phyloP scores from a whole-genome alignment of 2,329 filamentous ascomycete species.

The Rhinocladiella mackenziei region DNA sequence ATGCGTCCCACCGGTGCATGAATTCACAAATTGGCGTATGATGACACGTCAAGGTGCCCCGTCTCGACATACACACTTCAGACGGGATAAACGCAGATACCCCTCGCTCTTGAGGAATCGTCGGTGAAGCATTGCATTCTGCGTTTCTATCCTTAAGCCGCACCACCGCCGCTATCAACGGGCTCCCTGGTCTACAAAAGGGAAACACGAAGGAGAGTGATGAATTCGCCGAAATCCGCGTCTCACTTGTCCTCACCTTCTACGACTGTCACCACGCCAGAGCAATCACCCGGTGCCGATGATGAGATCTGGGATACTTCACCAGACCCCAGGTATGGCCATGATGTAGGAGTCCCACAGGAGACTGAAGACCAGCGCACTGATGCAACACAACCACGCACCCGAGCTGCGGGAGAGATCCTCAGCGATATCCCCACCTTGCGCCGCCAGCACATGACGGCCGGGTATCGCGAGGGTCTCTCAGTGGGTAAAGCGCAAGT shows the following conservation, averaged over 20 bases:
- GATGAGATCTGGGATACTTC: constrained; percentile 28
- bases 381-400: not conserved
- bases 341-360: not conserved
- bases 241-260: constrained; percentile 11
- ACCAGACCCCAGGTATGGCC: constrained; percentile 16
- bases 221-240: constrained; percentile 4
- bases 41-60: too few relatives aligned
- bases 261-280: constrained; percentile 23
- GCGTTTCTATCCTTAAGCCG: too few relatives aligned
- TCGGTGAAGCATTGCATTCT: too few relatives aligned
- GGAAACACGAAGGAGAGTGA: too few relatives aligned
- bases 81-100: not conserved
- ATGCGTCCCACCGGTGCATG: too few relatives aligned
- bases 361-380: not conserved
- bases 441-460: constrained; percentile 71
- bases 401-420: constrained; percentile 1
- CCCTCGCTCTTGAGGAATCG: not conserved
- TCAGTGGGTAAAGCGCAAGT: constrained; percentile 67
- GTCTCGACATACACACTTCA: too few relatives aligned
- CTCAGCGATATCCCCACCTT: constrained; percentile 71
- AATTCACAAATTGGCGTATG: too few relatives aligned
- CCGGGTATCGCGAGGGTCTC: constrained; percentile 88
- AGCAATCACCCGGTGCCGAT: constrained; percentile 18
- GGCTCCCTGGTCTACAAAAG: not conserved
- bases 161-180: not conserved